phyloP scores from a whole-genome alignment of 2,329 filamentous ascomycete species.

The Beauveria varroae region DNA sequence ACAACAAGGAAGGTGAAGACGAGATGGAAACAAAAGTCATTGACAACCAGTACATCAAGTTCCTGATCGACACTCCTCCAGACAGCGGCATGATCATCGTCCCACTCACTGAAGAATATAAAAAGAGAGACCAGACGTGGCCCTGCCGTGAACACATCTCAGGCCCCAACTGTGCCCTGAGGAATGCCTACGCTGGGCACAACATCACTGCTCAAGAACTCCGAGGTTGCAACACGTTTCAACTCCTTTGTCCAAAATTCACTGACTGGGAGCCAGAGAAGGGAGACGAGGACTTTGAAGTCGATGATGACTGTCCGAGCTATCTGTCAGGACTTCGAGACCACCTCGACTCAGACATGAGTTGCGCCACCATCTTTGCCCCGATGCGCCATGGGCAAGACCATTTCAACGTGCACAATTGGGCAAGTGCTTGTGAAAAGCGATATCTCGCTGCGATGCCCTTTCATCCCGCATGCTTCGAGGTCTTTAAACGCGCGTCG shows the following conservation, averaged over 20 bases:
- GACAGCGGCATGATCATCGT: slow-evolving; percentile 4
- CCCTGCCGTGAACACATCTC: slow-evolving; percentile 18
- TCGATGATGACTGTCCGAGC: neutral
- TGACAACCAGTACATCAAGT: neutral
- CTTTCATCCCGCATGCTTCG: slow-evolving; percentile 23
- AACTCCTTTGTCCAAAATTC: slow-evolving; percentile 20
- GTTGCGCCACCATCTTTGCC: slow-evolving; percentile 1
- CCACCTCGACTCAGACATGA: neutral
- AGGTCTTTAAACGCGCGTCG: slow-evolving; percentile 22
- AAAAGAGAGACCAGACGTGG: neutral
- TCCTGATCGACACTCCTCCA: neutral
- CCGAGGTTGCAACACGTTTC: slow-evolving; percentile 19
- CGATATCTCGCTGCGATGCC: slow-evolving; percentile 14
- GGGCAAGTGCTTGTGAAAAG: neutral
- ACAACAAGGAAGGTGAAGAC: neutral
- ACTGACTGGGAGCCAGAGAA: slow-evolving; percentile 11
- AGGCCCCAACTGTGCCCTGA: slow-evolving; percentile 14
- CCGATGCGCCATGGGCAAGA: slow-evolving; percentile 13
- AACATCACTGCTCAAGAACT: slow-evolving; percentile 19
- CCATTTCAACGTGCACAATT: neutral
- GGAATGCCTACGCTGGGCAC: slow-evolving; percentile 17
- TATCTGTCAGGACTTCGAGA: slow-evolving; percentile 7
- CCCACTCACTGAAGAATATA: slow-evolving; percentile 10
- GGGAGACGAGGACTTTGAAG: slow-evolving; percentile 16
- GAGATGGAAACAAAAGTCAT: neutral